Conservation (phyloP, 1,284 basidiomycete species). For the Ceratobasidium sp. region DNA sequence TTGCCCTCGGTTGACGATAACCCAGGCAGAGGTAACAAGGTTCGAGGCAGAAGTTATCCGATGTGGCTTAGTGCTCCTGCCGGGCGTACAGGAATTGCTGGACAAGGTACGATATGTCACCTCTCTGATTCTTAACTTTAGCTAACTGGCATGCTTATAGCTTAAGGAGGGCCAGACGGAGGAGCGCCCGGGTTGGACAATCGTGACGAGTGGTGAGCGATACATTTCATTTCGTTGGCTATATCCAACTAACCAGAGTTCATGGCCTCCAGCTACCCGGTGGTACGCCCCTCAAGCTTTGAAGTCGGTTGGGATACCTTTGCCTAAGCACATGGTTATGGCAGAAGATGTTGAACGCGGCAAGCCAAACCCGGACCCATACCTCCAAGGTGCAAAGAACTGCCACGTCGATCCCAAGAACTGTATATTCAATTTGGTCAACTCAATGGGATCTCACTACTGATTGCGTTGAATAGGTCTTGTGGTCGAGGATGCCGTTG, state of each 20-base stretch:
- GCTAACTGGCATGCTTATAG: constrained; percentile 40
- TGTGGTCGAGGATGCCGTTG: constrained; percentile 85
- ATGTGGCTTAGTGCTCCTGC: constrained; percentile 38
- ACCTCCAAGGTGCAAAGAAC: constrained; percentile 65
- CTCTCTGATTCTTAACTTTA: not conserved
- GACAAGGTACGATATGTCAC: constrained; percentile 53
- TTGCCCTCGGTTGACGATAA: not conserved
- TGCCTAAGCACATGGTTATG: constrained; percentile 69
- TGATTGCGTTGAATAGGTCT: constrained; percentile 59
- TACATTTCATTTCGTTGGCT: constrained; percentile 59
- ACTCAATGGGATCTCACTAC: not conserved
- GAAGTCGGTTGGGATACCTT: constrained; percentile 61
- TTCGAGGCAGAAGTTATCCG: constrained; percentile 41
- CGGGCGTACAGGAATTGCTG: constrained; percentile 51
- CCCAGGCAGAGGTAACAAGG: constrained; percentile 39
- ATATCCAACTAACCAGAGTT: constrained; percentile 53
- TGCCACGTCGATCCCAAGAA: constrained; percentile 58
- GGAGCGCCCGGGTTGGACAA: constrained; percentile 77
- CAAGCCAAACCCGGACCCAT: constrained; percentile 84
- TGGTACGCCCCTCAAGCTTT: constrained; percentile 71
- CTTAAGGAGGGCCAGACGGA: constrained; percentile 67
- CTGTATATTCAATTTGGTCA: constrained; percentile 53
- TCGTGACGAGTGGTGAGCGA: constrained; percentile 73
- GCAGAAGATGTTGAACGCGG: constrained; percentile 75
- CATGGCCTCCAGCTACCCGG: constrained; percentile 61